Percentiles rank a stretch among this genome's conserved stretches.
Evolutionary conservation across 2,329 filamentous ascomycete species (phyloP).

Genomic region (Trichoderma endophyticum): DNA sequence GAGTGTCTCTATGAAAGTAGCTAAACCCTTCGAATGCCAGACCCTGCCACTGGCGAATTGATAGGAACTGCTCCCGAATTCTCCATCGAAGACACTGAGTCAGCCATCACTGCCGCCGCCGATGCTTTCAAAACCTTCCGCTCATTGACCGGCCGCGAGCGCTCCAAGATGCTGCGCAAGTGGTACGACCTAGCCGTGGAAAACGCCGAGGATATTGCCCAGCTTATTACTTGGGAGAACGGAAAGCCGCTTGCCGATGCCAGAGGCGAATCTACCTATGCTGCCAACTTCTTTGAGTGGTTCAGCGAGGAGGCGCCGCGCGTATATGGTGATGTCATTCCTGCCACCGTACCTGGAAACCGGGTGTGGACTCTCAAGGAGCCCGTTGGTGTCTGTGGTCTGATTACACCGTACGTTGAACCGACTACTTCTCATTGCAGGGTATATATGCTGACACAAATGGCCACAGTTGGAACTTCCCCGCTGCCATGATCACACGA

Average conservation of each 20-base stretch:
- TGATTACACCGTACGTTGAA: slow-evolving; percentile 68
- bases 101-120: slow-evolving; percentile 79
- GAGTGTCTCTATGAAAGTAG: neutral
- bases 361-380: slow-evolving; percentile 19
- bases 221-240: slow-evolving; percentile 84
- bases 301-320: slow-evolving; percentile 76
- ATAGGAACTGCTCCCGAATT: slow-evolving; percentile 88
- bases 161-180: slow-evolving; percentile 68
- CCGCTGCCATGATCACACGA: slow-evolving; percentile 70
- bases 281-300: slow-evolving; percentile 76
- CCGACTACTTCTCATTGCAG: neutral
- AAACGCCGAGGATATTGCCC: slow-evolving; percentile 77
- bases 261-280: slow-evolving; percentile 68
- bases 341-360: slow-evolving; percentile 58
- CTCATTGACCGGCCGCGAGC: slow-evolving; percentile 69
- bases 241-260: slow-evolving; percentile 79
- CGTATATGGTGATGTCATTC: slow-evolving; percentile 71
- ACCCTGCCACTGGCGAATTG: slow-evolving; percentile 76
- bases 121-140: slow-evolving; percentile 71
- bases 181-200: slow-evolving; percentile 81
- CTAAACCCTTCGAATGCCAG: slow-evolving; percentile 37
- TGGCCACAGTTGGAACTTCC: slow-evolving; percentile 81
- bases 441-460: slow-evolving; percentile 30
- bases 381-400: slow-evolving; percentile 37
- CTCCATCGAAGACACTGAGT: slow-evolving; percentile 70